Evolutionary conservation across 371 early-diverging fungal genomes (phyloP), one percentile per base, ranked within the genome.

Genomic region (Scutellospora calospora): DNA sequence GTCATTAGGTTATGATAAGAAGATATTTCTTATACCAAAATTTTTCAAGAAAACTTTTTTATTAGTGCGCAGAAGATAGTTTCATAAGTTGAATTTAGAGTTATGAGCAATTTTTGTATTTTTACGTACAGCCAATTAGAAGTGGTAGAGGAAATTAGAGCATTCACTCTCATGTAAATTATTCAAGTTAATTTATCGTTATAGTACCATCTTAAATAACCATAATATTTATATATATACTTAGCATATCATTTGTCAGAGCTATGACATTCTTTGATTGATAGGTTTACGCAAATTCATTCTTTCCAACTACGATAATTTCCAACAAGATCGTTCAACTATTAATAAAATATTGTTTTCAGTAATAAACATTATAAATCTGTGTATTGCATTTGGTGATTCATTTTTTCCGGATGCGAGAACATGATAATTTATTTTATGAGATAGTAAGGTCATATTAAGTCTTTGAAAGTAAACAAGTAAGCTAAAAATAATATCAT

Each of bases 171-270:
- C n/a, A n/a, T n/a, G n/a, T n/a, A 25, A 41, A 35, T 18, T 31
- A 63, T 18, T 63, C 2, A 62, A 8, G 2, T 29, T 27, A 29
- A 62, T 62, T 27, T 45, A 41, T 38, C 31, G n/a, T n/a, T n/a
- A n/a, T n/a, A n/a, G n/a, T n/a, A n/a, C n/a, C 11, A 9, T 25
- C 22, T 31, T 22, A 5, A 11, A 27, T 49, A 18, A 12, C 3
- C 6, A 38, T 38, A 38, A 38, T 38, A 38, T 38, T n/a, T n/a
- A n/a, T n/a, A n/a, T n/a, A n/a, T n/a, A n/a, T n/a, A n/a, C n/a
- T n/a, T n/a, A n/a, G n/a, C 82, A 9, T 89, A 89, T 66, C 88
- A 87, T 55, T 89, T 88, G 89, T 20, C 79, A n/a, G 85, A 87
- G 66, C 52, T 89, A 22, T 89, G 89, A 88, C 82, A 85, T 29